A percentile compares a stretch with the other conserved stretches of the same genome.
Evolutionary conservation across 768 basidiomycete species (phyloP).

Genomic region (Phallus indusiatus): DNA sequence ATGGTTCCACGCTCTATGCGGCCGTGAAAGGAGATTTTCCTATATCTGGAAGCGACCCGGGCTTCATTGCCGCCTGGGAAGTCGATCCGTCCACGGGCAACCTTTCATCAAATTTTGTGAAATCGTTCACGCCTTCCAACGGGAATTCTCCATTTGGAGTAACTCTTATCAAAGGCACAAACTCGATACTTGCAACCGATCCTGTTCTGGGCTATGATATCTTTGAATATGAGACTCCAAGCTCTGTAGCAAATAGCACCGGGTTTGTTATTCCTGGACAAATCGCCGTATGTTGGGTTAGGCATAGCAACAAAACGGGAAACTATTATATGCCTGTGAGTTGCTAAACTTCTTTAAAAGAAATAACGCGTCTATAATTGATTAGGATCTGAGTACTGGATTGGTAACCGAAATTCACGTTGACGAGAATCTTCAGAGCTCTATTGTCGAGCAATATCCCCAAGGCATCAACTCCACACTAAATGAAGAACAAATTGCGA

Average conservation of each 20-base stretch:
- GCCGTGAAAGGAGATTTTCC: conserved; percentile 41
- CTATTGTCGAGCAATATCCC: conserved; percentile 25
- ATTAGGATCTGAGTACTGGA: conserved; percentile 13
- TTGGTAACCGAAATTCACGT: conserved; percentile 36
- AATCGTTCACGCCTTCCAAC: conserved; percentile 27
- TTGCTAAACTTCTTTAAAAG: not conserved
- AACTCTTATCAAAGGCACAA: conserved; percentile 22
- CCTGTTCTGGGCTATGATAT: conserved; percentile 22
- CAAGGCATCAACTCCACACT: not conserved
- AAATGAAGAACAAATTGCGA: too few relatives aligned
- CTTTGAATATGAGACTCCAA: conserved; percentile 20
- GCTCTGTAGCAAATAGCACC: conserved; percentile 11
- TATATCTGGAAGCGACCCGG: conserved; percentile 20
- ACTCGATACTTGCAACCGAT: conserved; percentile 22
- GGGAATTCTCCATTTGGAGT: conserved; percentile 39
- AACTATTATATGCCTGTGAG: conserved; percentile 23
- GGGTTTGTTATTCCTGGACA: conserved; percentile 19
- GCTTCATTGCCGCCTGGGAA: conserved; percentile 44
- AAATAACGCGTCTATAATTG: not conserved
- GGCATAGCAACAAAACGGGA: conserved; percentile 21
- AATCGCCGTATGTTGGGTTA: conserved; percentile 22
- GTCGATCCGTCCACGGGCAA: conserved; percentile 30
- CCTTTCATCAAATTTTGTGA: conserved; percentile 32
- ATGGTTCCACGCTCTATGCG: conserved; percentile 34
- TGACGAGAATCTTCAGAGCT: conserved; percentile 33